Base-by-base conservation (phyloP, 2,329 filamentous ascomycete species). In the Fonsecaea pedrosoi region DNA sequence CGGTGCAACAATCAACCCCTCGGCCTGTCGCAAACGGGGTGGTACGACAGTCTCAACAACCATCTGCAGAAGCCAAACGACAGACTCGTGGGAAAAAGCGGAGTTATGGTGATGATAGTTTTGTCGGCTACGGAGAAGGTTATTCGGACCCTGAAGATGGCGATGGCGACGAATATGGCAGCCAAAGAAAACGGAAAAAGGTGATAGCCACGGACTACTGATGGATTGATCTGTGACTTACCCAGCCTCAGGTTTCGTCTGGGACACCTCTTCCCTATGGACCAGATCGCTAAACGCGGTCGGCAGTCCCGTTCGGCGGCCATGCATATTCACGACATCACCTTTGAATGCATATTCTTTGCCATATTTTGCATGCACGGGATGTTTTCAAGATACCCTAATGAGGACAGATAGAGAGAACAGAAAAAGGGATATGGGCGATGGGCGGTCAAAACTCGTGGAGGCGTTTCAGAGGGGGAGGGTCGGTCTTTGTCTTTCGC, bases 41-140 rank as follows among this genome's bases (percentile, higher is more conserved):
- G 35, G 62, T 64, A 10, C 61, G 68, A 21, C 60, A 70, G 54
- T 57, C 60, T 37, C 62, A 65, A n/a, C 60, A 60, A 34, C 62
- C 71, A 15, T 62, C 74, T 6, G 81, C 74, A 4, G 81, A 81
- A 59, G 59, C 72, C 30, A 78, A 82, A 50, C 78, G 82, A 12
- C 81, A 78, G 68, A 81, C 82, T 25, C 78, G 80, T 54, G 80
- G 80, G 45, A 83, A 83, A 74, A 80, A 83, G 72, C 77, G 82
- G 55, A 76, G 77, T 71, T 84, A 84, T 70, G 81, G 82, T 70
- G 82, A 84, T 55, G 80, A 80, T 68, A 84, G 81, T 71, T 84
- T 83, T 73, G 81, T 81, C 62, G 82, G 82, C 1, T 84, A 84
- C 68, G 82, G 81, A 60, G 81, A 83, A 77, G 82, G 82, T 21